A percentile compares a stretch with the other conserved stretches of the same genome.
phyloP scores from a whole-genome alignment of 176 grass and related monocot species.

The Bothriochloa decipiens region DNA sequence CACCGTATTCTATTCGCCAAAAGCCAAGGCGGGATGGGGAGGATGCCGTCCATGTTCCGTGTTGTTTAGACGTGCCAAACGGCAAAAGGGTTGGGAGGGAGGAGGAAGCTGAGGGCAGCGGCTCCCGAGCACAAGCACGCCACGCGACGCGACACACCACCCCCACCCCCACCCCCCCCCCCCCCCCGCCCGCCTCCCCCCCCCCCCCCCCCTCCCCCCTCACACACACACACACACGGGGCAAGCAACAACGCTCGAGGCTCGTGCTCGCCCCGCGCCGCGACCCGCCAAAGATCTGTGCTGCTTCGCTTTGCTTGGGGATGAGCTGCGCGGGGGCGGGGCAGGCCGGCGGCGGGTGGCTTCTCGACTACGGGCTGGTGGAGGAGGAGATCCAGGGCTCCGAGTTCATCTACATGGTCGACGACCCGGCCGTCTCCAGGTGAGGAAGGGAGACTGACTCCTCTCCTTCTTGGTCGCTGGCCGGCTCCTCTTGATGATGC shows the following conservation, averaged over 20 bases:
- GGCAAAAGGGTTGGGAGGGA: background rate
- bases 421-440: constrained; percentile 70
- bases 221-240: no score
- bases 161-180: no score
- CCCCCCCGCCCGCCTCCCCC: no score
- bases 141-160: constrained; percentile 32
- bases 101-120: background rate
- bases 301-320: background rate
- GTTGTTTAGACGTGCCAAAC: constrained; percentile 36
- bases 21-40: background rate
- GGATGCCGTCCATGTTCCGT: background rate
- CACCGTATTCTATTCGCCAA: constrained; percentile 28
- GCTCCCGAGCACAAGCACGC: background rate
- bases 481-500: background rate
- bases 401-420: constrained; percentile 76
- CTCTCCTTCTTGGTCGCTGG: background rate
- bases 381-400: constrained; percentile 67
- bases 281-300: background rate
- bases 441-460: background rate
- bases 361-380: constrained; percentile 69
- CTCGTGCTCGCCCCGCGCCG: constrained; percentile 30
- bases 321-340: constrained; percentile 51
- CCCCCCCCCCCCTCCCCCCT: no score
- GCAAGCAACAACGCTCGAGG: background rate
- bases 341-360: constrained; percentile 56